These are phyloP conservation scores for Candida railenensis DNA, from an alignment of 805 yeast genomes.

Conservation along the genomic window DNA sequence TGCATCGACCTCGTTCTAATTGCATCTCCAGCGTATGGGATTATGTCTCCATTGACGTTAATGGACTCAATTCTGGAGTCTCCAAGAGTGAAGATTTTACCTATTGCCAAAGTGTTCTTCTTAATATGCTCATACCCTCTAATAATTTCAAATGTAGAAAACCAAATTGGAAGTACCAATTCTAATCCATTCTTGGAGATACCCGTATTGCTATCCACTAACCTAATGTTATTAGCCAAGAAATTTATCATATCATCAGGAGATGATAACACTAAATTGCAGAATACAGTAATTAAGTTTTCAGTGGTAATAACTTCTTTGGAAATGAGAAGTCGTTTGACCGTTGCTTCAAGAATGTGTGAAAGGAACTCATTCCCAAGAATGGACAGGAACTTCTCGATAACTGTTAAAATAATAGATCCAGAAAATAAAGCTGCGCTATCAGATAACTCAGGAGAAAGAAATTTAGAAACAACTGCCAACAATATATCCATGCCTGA, in stretches of 20 bases:
- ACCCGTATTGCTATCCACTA: conserved; percentile 22
- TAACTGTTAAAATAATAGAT: conserved; percentile 55
- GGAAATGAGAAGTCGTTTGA: conserved; percentile 62
- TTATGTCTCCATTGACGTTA: conserved; percentile 73
- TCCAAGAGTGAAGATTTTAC: conserved; percentile 58
- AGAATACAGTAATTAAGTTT: conserved; percentile 72
- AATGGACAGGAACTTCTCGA: conserved; percentile 47
- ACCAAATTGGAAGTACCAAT: conserved; percentile 75
- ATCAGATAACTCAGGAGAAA: conserved; percentile 72
- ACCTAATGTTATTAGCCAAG: conserved; percentile 40
- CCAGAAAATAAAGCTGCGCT: conserved; percentile 83
- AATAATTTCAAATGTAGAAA: conserved; percentile 74
- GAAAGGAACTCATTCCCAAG: conserved; percentile 41
- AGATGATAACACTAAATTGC: conserved; percentile 63
- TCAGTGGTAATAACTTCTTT: conserved; percentile 73
- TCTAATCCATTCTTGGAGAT: conserved; percentile 43
- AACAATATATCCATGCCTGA: conserved; percentile 59
- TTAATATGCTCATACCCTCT: conserved; percentile 75
- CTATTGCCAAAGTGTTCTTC: conserved; percentile 68
- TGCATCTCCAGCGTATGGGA: conserved; percentile 59
- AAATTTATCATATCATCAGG: conserved; percentile 65
- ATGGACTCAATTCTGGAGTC: conserved; percentile 52
- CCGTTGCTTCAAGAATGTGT: conserved; percentile 72
- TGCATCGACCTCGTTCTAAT: conserved; percentile 88
- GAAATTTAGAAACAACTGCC: conserved; percentile 61